phyloP scores from a whole-genome alignment of 371 early-diverging fungal genomes.

The Funneliformis caledonium region DNA sequence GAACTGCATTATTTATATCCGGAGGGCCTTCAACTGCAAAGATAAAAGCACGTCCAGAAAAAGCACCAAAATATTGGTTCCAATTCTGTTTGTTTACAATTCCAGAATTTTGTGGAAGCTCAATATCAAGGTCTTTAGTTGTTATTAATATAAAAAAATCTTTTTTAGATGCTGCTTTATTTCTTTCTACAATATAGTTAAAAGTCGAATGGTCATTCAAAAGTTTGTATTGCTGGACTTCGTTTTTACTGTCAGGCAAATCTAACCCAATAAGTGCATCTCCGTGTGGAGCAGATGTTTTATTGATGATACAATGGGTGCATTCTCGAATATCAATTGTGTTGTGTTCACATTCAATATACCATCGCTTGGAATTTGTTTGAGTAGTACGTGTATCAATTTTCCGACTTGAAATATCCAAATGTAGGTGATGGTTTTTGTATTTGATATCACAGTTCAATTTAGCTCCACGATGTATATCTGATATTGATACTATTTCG shows the following conservation, averaged over 20 bases:
- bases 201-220: constrained; percentile 24
- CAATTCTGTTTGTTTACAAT: constrained; percentile 43
- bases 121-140: constrained; percentile 33
- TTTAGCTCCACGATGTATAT: constrained; percentile 44
- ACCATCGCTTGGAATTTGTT: neutral
- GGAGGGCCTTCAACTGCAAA: constrained; percentile 41
- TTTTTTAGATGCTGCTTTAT: constrained; percentile 42
- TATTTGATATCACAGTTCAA: constrained; percentile 44
- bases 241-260: constrained; percentile 20
- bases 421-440: constrained; percentile 42
- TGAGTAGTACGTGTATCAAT: constrained; percentile 40
- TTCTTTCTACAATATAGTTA: constrained; percentile 41
- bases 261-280: constrained; percentile 43
- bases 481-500: constrained; percentile 37
- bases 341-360: constrained; percentile 40
- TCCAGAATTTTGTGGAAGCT: constrained; percentile 43
- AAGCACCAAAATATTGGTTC: constrained; percentile 44
- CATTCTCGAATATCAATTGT: constrained; percentile 34
- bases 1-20: constrained; percentile 42
- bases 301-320: constrained; percentile 43
- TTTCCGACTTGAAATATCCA: constrained; percentile 39
- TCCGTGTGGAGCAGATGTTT: constrained; percentile 40
- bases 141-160: constrained; percentile 46
- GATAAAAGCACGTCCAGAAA: constrained; percentile 44
- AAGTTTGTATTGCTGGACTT: constrained; percentile 46